phyloP scores from a whole-genome alignment of 2,329 filamentous ascomycete species.

The Scleromitrula shiraiana region DNA sequence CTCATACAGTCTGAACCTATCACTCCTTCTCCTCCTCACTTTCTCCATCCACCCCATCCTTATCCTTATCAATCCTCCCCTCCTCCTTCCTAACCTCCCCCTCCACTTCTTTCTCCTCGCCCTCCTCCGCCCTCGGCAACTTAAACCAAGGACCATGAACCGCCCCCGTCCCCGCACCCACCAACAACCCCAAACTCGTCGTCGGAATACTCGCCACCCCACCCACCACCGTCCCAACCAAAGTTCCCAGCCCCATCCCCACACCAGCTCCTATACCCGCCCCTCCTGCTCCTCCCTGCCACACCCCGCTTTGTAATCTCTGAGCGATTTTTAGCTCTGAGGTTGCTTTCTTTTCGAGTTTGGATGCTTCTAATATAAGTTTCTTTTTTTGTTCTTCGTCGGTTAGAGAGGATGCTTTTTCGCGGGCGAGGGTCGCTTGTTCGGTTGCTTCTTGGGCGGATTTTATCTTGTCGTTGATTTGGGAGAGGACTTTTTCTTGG shows the following conservation, averaged over 20 bases:
- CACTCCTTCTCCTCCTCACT: background rate
- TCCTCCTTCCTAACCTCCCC: constrained; percentile 2
- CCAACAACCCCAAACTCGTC: constrained; percentile 16
- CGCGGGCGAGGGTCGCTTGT: constrained; percentile 5
- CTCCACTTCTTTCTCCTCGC: constrained; percentile 5
- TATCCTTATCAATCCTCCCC: background rate
- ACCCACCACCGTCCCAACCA: constrained; percentile 13
- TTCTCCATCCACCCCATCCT: background rate
- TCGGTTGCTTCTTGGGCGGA: constrained; percentile 12
- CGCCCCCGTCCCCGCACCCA: constrained; percentile 15
- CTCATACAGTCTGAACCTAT: no score
- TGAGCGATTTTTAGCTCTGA: constrained; percentile 64
- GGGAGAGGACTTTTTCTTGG: constrained; percentile 15
- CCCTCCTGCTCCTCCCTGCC: constrained; percentile 21
- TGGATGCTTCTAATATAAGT: constrained; percentile 14
- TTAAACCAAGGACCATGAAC: constrained; percentile 23
- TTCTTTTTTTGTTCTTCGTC: constrained; percentile 15
- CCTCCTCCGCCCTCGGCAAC: constrained; percentile 8
- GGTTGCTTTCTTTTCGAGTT: constrained; percentile 15
- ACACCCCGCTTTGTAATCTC: constrained; percentile 23
- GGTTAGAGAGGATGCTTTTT: background rate
- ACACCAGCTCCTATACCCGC: constrained; percentile 20
- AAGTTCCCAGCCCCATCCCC: constrained; percentile 15
- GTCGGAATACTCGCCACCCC: constrained; percentile 17
- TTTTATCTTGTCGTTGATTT: constrained; percentile 11